These are phyloP conservation scores for Lasiosphaeria hispida DNA, from an alignment of 495 filamentous ascomycete genomes.

Conservation along the genomic window DNA sequence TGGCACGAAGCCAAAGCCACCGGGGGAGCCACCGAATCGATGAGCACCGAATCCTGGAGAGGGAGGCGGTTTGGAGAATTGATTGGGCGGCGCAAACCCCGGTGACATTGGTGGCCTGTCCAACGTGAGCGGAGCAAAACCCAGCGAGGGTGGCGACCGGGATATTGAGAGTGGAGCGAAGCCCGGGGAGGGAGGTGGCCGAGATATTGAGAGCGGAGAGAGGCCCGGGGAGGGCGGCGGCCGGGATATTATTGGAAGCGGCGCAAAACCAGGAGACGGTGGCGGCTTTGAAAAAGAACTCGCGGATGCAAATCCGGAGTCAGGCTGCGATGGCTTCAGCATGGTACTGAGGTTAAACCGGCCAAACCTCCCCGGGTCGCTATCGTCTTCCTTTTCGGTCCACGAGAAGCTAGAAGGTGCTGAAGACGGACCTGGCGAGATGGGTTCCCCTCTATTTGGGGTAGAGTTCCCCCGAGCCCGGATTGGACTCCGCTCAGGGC, in stretches of 20 bases:
- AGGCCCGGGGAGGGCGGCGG: constrained; percentile 23
- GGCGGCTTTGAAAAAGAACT: constrained; percentile 30
- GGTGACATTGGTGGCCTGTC: constrained; percentile 24
- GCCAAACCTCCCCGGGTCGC: constrained; percentile 34
- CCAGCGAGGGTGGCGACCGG: constrained; percentile 20
- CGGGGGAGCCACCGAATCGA: constrained; percentile 27
- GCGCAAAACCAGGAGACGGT: constrained; percentile 29
- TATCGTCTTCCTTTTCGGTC: constrained; percentile 45
- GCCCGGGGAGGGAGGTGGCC: constrained; percentile 28
- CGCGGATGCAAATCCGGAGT: constrained; percentile 25
- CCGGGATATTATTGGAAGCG: constrained; percentile 9
- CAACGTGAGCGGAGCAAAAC: constrained; percentile 11
- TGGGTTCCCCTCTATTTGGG: constrained; percentile 41
- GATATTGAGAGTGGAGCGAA: neutral
- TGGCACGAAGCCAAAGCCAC: constrained; percentile 36
- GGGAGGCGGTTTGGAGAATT: constrained; percentile 33
- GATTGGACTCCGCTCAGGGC: constrained; percentile 30
- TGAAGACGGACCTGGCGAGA: constrained; percentile 57
- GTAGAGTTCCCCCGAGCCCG: constrained; percentile 42
- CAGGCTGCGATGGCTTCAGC: constrained; percentile 19
- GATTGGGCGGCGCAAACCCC: constrained; percentile 19
- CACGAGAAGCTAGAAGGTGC: constrained; percentile 54
- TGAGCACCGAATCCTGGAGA: constrained; percentile 43
- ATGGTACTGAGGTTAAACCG: constrained; percentile 39
- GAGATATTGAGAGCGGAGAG: constrained; percentile 10